phyloP scores from a whole-genome alignment of 2,329 filamentous ascomycete species.

The Colletotrichum lindemuthianum region DNA sequence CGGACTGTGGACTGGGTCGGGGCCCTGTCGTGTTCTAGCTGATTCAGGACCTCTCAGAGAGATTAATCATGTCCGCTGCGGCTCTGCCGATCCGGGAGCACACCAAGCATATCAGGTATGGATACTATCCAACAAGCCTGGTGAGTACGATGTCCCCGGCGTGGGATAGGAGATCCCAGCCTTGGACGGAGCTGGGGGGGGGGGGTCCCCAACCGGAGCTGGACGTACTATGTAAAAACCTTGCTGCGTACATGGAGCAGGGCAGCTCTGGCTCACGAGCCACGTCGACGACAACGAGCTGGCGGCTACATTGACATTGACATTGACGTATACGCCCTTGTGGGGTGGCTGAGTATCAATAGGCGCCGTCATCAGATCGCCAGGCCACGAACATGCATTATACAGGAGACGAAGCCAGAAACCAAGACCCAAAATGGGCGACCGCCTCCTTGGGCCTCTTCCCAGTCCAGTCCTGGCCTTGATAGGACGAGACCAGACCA shows the following conservation, averaged over 20 bases:
- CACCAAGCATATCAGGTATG: too few species aligned
- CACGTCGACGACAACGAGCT: not conserved
- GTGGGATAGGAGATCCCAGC: constrained; percentile 5
- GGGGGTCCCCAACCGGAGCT: constrained; percentile 9
- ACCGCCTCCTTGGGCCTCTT: constrained; percentile 1
- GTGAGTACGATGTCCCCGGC: too few species aligned
- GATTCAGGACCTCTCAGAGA: constrained; percentile 32
- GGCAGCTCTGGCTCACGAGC: too few species aligned
- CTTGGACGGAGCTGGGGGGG: constrained; percentile 6
- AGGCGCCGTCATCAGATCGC: constrained; percentile 9
- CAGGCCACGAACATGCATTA: constrained; percentile 23
- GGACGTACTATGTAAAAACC: constrained; percentile 24
- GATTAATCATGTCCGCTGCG: constrained; percentile 24
- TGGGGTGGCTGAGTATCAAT: constrained; percentile 3
- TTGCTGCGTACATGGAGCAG: too few species aligned
- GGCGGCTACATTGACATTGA: constrained; percentile 13
- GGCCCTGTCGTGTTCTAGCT: constrained; percentile 2
- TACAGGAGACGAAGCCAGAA: constrained; percentile 6
- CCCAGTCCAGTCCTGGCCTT: constrained; percentile 2
- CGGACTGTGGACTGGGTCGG: constrained; percentile 1
- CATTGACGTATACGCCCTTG: constrained; percentile 12
- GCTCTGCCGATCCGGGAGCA: constrained; percentile 11
- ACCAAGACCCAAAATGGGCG: constrained; percentile 13
- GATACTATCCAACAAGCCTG: too few species aligned
- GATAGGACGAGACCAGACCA: constrained; percentile 10